phyloP scores from a whole-genome alignment of 805 yeast species.

The Teunomyces funiuensis region DNA sequence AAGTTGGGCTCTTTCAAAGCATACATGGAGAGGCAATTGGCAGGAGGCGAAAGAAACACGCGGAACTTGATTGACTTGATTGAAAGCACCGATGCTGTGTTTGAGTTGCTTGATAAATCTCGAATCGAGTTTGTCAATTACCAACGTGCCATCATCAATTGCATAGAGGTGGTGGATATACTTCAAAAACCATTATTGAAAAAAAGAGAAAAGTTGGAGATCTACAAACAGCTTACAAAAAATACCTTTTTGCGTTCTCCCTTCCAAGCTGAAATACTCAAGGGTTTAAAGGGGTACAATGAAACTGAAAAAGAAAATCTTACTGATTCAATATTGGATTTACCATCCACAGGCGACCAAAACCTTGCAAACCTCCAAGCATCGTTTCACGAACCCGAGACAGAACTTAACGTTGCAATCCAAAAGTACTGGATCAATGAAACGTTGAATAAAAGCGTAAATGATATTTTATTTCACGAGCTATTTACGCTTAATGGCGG shows the following conservation, averaged over 20 bases:
- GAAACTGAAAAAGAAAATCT: not conserved
- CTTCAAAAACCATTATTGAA: constrained; percentile 13
- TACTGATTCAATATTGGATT: not conserved
- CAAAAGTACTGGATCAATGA: constrained; percentile 15
- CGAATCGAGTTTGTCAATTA: constrained; percentile 22
- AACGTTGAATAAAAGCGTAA: constrained; percentile 20
- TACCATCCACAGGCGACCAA: not conserved
- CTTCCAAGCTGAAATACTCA: not conserved
- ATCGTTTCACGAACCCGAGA: not conserved
- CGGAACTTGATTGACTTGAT: constrained; percentile 1
- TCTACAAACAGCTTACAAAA: constrained; percentile 22
- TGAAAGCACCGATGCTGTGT: constrained; percentile 9
- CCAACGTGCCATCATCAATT: constrained; percentile 25
- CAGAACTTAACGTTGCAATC: not conserved
- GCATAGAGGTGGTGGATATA: constrained; percentile 21
- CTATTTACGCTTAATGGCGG: constrained; percentile 32
- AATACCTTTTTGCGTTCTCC: not conserved
- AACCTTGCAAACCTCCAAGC: not conserved
- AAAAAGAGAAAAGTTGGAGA: constrained; percentile 17
- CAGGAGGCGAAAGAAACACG: not conserved
- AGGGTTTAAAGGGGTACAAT: not conserved
- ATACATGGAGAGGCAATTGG: constrained; percentile 24
- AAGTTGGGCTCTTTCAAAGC: constrained; percentile 38
- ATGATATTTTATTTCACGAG: constrained; percentile 31
- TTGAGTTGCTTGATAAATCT: constrained; percentile 17